These are phyloP conservation scores for Baorangia bicolor DNA, from an alignment of 768 basidiomycete species.

Conservation along the genomic window DNA sequence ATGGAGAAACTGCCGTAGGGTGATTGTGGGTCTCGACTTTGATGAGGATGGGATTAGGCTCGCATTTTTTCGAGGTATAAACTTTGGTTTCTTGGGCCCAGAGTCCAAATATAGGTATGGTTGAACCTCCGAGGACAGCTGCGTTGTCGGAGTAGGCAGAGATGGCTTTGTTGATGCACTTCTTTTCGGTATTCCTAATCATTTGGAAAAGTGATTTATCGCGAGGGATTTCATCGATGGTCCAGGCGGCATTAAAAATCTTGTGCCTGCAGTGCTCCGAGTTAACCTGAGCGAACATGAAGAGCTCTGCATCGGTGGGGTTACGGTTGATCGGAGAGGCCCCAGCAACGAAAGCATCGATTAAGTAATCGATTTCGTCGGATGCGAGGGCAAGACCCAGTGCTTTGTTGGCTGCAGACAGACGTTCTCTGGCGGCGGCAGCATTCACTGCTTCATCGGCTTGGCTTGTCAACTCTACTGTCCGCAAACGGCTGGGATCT, in stretches of 20 bases:
- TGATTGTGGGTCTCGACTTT: slow-evolving; percentile 99
- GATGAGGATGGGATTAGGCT: slow-evolving; percentile 85
- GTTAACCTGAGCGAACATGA: slow-evolving; percentile 99
- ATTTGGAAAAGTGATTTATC: slow-evolving; percentile 87
- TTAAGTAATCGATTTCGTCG: slow-evolving; percentile 90
- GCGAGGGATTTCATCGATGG: slow-evolving; percentile 65
- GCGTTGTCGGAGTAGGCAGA: slow-evolving; percentile 99
- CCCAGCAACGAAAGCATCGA: slow-evolving; percentile 83
- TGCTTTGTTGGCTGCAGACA: slow-evolving; percentile 74
- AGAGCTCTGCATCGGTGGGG: slow-evolving; percentile 96
- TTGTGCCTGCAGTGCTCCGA: slow-evolving; percentile 99
- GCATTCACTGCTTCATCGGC: slow-evolving; percentile 25
- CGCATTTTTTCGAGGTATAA: slow-evolving; percentile 56
- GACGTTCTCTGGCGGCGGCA: slow-evolving; percentile 54
- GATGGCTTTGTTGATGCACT: slow-evolving; percentile 75
- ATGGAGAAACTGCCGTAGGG: slow-evolving; percentile 97
- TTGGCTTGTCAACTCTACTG: slow-evolving; percentile 55
- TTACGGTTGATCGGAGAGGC: slow-evolving; percentile 66
- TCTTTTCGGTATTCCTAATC: slow-evolving; percentile 93
- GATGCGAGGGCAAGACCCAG: slow-evolving; percentile 88
- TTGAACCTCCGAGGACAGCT: slow-evolving; percentile 78
- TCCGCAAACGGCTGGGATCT: slow-evolving; percentile 64
- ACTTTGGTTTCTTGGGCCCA: slow-evolving; percentile 33
- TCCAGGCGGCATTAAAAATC: slow-evolving; percentile 98
- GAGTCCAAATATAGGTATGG: slow-evolving; percentile 72